phyloP scores from a whole-genome alignment of 2,329 filamentous ascomycete genomes.

The Ceratocystis huliohia region DNA sequence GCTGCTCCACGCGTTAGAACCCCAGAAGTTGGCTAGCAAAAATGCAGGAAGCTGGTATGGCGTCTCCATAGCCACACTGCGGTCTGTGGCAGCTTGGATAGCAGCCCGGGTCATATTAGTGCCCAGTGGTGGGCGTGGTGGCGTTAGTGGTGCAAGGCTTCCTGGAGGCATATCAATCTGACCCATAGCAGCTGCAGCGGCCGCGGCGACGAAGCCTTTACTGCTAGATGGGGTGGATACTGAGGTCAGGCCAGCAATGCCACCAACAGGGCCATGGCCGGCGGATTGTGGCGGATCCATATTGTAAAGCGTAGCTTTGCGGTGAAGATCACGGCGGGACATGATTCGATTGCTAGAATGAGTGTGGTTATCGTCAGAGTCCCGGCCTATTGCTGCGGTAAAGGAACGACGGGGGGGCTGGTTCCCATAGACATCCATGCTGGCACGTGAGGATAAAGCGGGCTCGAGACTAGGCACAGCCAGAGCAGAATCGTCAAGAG shows the following conservation, averaged over 20 bases:
- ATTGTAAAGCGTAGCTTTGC: constrained; percentile 54
- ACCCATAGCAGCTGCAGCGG: constrained; percentile 20
- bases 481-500: constrained; percentile 31
- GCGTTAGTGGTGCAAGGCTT: constrained; percentile 65
- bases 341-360: constrained; percentile 50
- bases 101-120: constrained; percentile 81
- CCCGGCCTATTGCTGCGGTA: constrained; percentile 34
- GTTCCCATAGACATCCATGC: constrained; percentile 52
- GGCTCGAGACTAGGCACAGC: constrained; percentile 31
- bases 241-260: constrained; percentile 75
- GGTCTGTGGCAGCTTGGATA: constrained; percentile 67
- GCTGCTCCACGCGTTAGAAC: constrained; percentile 61
- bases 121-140: constrained; percentile 69
- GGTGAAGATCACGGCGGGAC: constrained; percentile 79
- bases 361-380: constrained; percentile 11
- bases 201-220: background rate
- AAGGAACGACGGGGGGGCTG: constrained; percentile 42
- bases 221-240: constrained; percentile 6
- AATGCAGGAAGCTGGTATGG: constrained; percentile 61
- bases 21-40: constrained; percentile 88
- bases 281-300: constrained; percentile 29
- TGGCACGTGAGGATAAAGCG: constrained; percentile 44
- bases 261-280: constrained; percentile 37
- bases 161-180: constrained; percentile 40
- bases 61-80: constrained; percentile 51